Conservation (phyloP, 2,329 filamentous ascomycete genomes). For the Thermoascus crustaceus region DNA sequence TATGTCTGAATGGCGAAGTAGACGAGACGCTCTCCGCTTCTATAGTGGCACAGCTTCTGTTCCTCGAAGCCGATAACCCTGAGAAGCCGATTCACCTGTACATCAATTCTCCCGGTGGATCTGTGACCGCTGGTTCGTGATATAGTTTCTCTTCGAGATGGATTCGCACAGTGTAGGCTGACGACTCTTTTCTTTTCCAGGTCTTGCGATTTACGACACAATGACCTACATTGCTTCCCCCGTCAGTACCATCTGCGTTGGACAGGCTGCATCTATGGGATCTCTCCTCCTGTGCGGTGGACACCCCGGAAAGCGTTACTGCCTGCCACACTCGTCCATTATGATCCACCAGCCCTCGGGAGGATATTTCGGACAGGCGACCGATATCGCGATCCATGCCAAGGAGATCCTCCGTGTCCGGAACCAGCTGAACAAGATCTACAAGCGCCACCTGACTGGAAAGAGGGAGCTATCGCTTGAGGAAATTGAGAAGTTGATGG, state of each 20-base stretch:
- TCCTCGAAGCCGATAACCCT: conserved; percentile 93
- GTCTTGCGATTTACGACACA: conserved; percentile 88
- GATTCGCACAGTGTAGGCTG: not conserved
- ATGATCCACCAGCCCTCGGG: conserved; percentile 97
- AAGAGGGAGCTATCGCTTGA: conserved; percentile 61
- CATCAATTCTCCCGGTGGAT: conserved; percentile 93
- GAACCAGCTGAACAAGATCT: conserved; percentile 82
- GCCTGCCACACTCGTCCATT: conserved; percentile 84
- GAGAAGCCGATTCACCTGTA: conserved; percentile 95
- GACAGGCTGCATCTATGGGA: conserved; percentile 92
- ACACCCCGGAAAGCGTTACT: conserved; percentile 73
- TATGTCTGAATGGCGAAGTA: conserved; percentile 86
- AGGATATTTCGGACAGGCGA: conserved; percentile 58
- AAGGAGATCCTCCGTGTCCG: conserved; percentile 89
- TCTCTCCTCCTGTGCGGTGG: conserved; percentile 81
- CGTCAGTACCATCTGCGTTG: conserved; percentile 90
- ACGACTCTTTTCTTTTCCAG: conserved; percentile 10
- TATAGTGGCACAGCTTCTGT: conserved; percentile 91
- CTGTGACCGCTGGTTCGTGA: conserved; percentile 63
- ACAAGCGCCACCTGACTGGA: conserved; percentile 70
- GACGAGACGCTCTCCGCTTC: conserved; percentile 87
- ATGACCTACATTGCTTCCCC: conserved; percentile 95
- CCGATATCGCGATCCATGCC: conserved; percentile 91
- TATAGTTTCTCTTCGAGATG: not conserved
- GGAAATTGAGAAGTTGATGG: conserved; percentile 91